phyloP scores from a whole-genome alignment of 768 basidiomycete genomes.

The Rhodosporidiobolus sp. region DNA sequence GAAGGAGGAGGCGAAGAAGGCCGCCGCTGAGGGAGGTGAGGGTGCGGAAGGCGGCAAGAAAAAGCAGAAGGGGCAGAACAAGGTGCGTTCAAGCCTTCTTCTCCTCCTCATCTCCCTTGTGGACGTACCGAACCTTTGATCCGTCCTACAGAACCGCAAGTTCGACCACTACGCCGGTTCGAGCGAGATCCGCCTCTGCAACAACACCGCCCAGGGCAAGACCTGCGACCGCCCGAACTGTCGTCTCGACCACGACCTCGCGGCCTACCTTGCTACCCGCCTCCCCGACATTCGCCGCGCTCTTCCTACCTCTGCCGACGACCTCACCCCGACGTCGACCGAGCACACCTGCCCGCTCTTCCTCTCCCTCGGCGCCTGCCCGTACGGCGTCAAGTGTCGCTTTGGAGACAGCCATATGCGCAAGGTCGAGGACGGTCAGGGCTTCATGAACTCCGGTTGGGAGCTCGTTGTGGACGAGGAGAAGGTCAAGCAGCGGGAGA shows the following conservation, averaged over 20 bases:
- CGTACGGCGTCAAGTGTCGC: constrained; percentile 83
- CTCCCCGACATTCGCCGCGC: constrained; percentile 68
- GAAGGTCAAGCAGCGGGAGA: constrained; percentile 55
- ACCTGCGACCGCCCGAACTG: constrained; percentile 62
- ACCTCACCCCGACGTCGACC: constrained; percentile 58
- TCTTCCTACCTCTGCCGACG: constrained; percentile 52
- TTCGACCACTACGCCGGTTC: constrained; percentile 34
- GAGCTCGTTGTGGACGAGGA: constrained; percentile 59
- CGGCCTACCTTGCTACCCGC: constrained; percentile 72
- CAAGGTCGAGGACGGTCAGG: constrained; percentile 53
- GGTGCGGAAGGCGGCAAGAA: constrained; percentile 40
- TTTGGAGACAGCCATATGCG: constrained; percentile 75
- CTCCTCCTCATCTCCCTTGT: constrained; percentile 53
- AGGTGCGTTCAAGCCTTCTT: constrained; percentile 61
- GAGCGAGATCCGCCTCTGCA: constrained; percentile 66
- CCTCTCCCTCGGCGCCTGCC: constrained; percentile 68
- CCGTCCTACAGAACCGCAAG: constrained; percentile 13
- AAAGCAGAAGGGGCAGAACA: constrained; percentile 65
- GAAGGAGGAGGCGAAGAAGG: constrained; percentile 44
- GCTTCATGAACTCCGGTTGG: constrained; percentile 44
- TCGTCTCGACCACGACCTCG: constrained; percentile 72
- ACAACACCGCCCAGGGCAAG: constrained; percentile 67
- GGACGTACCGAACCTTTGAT: constrained; percentile 48
- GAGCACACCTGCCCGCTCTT: constrained; percentile 64
- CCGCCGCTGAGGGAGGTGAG: constrained; percentile 7